These are phyloP conservation scores for Pleurostoma richardsiae DNA, from an alignment of 2,329 filamentous ascomycete species.

Conservation along the genomic window DNA sequence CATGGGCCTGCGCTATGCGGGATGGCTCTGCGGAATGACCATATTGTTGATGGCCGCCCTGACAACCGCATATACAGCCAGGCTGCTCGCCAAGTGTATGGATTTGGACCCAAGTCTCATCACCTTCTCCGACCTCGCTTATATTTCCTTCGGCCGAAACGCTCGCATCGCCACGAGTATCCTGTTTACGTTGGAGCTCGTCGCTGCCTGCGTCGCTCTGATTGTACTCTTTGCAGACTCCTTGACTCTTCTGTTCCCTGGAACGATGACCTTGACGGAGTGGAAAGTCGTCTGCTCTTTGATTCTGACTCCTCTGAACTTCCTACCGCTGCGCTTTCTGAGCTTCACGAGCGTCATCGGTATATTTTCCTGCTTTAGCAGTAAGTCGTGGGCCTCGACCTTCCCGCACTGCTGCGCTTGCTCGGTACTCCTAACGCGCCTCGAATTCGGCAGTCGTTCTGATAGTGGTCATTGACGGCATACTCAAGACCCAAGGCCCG, in stretches of 20 bases:
- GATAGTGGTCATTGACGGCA: constrained; percentile 79
- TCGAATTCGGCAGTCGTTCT: constrained; percentile 58
- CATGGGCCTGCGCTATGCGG: constrained; percentile 79
- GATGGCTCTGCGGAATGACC: constrained; percentile 77
- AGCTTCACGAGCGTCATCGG: constrained; percentile 90
- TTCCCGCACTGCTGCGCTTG: constrained; percentile 2
- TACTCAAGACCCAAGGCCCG: constrained; percentile 72
- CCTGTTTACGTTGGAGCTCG: constrained; percentile 80
- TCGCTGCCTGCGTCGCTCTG: constrained; percentile 84
- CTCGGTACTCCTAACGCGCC: constrained; percentile 2
- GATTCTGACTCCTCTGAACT: constrained; percentile 75
- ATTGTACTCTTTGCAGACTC: constrained; percentile 93
- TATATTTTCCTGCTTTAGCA: constrained; percentile 85
- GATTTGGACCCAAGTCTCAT: constrained; percentile 80
- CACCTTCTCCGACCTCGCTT: constrained; percentile 92
- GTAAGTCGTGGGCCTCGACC: constrained; percentile 46
- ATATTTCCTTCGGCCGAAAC: constrained; percentile 78
- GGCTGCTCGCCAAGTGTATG: constrained; percentile 80
- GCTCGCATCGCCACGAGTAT: constrained; percentile 79
- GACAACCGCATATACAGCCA: constrained; percentile 81
- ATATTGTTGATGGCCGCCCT: constrained; percentile 70
- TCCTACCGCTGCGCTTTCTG: constrained; percentile 75
- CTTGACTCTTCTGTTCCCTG: constrained; percentile 71
- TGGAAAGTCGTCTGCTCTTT: constrained; percentile 86
- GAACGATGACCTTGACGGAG: constrained; percentile 54